These are phyloP conservation scores for Arabidopsis suecica DNA, from an alignment of 345 rosid genomes.

Conservation along the genomic window DNA sequence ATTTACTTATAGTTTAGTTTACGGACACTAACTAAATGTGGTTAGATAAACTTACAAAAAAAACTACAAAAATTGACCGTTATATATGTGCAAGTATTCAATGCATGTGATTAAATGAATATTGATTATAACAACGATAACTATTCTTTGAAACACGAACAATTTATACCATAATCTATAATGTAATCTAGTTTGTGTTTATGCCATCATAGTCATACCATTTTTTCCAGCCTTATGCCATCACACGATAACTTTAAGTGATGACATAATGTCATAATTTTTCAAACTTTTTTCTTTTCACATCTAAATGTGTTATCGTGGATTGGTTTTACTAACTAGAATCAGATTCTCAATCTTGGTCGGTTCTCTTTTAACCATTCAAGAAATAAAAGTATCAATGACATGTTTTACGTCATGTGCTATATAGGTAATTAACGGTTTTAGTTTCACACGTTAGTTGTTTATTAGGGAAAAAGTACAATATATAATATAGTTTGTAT, in stretches of 20 bases:
- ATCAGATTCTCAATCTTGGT: slow-evolving; percentile 28
- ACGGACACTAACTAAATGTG: too few species aligned
- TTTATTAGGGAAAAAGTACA: background rate
- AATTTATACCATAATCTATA: too few species aligned
- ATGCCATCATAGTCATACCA: background rate
- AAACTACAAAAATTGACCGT: too few species aligned
- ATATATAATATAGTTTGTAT: background rate
- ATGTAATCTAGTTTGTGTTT: background rate
- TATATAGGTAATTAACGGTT: background rate
- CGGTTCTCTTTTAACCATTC: slow-evolving; percentile 2
- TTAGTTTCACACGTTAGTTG: background rate
- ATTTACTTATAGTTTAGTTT: too few species aligned
- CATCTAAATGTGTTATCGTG: background rate
- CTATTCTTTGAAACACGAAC: too few species aligned
- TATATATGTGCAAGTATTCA: too few species aligned
- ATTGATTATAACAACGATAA: too few species aligned
- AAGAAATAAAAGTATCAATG: background rate
- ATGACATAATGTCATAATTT: background rate
- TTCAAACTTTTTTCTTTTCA: background rate
- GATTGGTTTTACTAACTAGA: background rate
- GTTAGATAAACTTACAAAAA: too few species aligned
- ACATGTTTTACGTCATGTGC: background rate
- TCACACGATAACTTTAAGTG: background rate
- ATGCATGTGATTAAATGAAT: too few species aligned
- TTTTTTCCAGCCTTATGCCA: background rate